These are phyloP conservation scores for Ophryocystis elektroscirrha DNA, from an alignment of 169 alveolate genomes.

Conservation along the genomic window DNA sequence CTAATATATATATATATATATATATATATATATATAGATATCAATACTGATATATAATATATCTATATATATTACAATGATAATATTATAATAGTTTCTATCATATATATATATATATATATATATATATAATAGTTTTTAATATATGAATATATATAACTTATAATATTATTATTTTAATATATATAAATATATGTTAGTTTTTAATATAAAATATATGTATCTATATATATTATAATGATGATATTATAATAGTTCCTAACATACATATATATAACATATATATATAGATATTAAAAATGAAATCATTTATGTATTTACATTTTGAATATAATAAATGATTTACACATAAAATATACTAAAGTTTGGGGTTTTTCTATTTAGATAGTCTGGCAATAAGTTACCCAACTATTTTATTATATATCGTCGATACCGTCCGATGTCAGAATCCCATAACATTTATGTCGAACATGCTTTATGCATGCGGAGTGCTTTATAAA, in stretches of 20 bases:
- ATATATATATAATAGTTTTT: background rate
- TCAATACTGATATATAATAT: constrained; percentile 1
- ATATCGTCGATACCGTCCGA: constrained; percentile 74
- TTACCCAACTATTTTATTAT: constrained; percentile 68
- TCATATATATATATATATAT: background rate
- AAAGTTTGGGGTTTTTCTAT: background rate
- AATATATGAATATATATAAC: background rate
- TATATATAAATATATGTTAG: too few relatives aligned
- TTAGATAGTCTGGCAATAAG: constrained; percentile 66
- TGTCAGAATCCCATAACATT: constrained; percentile 81
- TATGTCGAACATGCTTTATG: constrained; percentile 91
- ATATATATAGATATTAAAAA: too few relatives aligned
- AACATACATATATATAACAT: too few relatives aligned
- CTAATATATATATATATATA: constrained; percentile 6
- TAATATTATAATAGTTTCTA: background rate
- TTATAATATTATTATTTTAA: background rate
- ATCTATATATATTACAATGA: background rate
- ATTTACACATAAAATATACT: background rate
- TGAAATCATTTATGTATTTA: background rate
- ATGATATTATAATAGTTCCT: too few relatives aligned
- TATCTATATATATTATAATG: too few relatives aligned
- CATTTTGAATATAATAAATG: background rate
- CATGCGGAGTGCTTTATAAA: constrained; percentile 42
- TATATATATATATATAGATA: too few relatives aligned
- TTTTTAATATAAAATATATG: too few relatives aligned